Conservation (phyloP, 2,329 filamentous ascomycete genomes). For the Scolecobasidium constrictum region DNA sequence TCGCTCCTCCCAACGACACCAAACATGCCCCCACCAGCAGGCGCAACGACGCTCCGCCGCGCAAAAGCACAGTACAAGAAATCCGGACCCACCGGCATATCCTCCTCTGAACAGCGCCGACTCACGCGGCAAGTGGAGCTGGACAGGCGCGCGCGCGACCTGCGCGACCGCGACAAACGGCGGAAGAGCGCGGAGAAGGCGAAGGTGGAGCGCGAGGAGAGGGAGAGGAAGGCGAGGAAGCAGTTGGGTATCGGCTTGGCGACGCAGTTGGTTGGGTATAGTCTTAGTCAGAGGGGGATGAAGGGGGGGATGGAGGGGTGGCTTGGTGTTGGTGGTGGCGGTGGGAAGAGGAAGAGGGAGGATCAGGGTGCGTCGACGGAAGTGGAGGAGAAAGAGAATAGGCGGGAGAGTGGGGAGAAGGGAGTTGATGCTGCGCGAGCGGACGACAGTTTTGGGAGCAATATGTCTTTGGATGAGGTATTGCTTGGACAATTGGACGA, state of each 20-base stretch:
- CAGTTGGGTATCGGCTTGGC: slow-evolving; percentile 24
- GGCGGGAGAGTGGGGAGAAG: not conserved
- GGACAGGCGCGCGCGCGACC: slow-evolving; percentile 2
- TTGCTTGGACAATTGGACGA: not conserved
- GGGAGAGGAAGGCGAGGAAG: slow-evolving; percentile 19
- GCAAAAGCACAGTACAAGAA: slow-evolving; percentile 10
- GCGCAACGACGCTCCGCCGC: slow-evolving; percentile 1
- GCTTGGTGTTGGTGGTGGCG: not conserved
- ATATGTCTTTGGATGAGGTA: not conserved
- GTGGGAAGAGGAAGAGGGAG: slow-evolving; percentile 1
- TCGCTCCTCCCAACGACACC: not conserved
- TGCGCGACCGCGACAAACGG: slow-evolving; percentile 4
- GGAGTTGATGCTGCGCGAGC: not conserved
- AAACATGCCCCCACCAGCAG: not conserved
- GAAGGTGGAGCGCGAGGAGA: slow-evolving; percentile 21
- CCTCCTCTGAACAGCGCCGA: not conserved
- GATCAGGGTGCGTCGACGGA: not conserved
- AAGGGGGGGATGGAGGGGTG: slow-evolving; percentile 25
- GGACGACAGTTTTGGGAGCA: not conserved
- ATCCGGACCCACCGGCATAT: not conserved
- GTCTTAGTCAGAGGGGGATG: slow-evolving; percentile 23
- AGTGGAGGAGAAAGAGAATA: not conserved
- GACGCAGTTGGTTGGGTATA: slow-evolving; percentile 28
- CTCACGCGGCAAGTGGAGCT: not conserved
- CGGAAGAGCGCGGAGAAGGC: slow-evolving; percentile 11